Evolutionary conservation across 768 basidiomycete species (phyloP).

Genomic region (Tricholoma sp.): DNA sequence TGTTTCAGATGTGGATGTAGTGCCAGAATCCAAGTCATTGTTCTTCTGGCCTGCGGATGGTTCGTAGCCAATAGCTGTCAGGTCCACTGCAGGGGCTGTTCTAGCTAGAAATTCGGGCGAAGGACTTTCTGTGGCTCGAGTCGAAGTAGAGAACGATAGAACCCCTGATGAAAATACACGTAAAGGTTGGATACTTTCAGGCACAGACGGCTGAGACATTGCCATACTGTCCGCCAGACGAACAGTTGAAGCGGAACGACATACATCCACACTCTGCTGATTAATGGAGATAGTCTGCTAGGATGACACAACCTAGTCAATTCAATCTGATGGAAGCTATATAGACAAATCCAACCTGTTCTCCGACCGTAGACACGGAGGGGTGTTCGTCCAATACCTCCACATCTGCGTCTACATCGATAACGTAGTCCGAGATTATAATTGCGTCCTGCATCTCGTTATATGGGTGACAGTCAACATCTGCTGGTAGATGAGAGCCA

Average conservation of each 20-base stretch:
- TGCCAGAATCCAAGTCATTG: neutral
- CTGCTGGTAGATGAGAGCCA: neutral
- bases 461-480: neutral
- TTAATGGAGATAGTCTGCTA: neutral
- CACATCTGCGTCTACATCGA: neutral
- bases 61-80: neutral
- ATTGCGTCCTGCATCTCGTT: neutral
- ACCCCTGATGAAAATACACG: slow-evolving; percentile 10
- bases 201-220: neutral
- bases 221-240: neutral
- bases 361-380: neutral
- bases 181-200: neutral
- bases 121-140: neutral
- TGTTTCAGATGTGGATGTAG: neutral
- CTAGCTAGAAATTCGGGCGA: neutral
- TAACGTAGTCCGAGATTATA: neutral
- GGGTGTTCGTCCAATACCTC: neutral
- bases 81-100: neutral
- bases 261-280: neutral
- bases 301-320: neutral
- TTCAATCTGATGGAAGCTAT: neutral
- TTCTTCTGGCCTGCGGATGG: neutral
- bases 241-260: neutral
- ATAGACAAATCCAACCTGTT: neutral
- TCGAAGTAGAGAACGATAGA: neutral